A percentile compares a stretch with the other conserved stretches of the same genome.
phyloP scores from a whole-genome alignment of 176 grass and related monocot genomes.

The Alopecurus myosuroides region DNA sequence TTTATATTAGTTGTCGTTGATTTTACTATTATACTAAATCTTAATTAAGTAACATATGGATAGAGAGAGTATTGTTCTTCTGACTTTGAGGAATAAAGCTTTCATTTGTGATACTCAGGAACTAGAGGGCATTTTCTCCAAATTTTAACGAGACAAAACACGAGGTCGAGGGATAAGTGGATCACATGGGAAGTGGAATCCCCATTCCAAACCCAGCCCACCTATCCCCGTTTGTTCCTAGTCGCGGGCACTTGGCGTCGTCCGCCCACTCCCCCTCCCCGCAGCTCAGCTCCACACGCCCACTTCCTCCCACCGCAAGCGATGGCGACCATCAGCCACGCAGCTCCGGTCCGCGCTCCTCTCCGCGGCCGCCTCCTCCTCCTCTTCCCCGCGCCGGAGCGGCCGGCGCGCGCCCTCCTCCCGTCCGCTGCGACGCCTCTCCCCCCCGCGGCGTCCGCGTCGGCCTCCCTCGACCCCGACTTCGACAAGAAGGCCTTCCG shows the following conservation, averaged over 20 bases:
- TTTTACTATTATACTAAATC: too few relatives aligned
- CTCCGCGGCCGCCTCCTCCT: slow-evolving; percentile 19
- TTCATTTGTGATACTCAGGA: not conserved
- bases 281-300: not conserved
- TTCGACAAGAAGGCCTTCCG: slow-evolving; percentile 99
- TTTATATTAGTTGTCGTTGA: too few relatives aligned
- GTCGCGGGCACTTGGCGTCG: slow-evolving; percentile 15
- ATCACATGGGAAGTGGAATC: not conserved
- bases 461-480: slow-evolving; percentile 50
- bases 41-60: too few relatives aligned
- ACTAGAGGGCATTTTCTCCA: not conserved
- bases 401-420: slow-evolving; percentile 4
- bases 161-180: slow-evolving; percentile 14
- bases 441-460: not conserved
- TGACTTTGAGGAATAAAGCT: not conserved
- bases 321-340: slow-evolving; percentile 65
- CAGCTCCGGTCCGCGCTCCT: slow-evolving; percentile 48
- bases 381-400: not conserved
- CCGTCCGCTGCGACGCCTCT: slow-evolving; percentile 62
- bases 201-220: not conserved
- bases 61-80: too few relatives aligned
- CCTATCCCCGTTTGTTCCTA: not conserved
- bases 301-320: not conserved
- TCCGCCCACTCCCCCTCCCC: not conserved
- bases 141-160: not conserved